Evolutionary conservation across 2,329 filamentous ascomycete species (phyloP), one percentile per base, ranked within the genome.

Genomic region (Fusarium transvaalense): DNA sequence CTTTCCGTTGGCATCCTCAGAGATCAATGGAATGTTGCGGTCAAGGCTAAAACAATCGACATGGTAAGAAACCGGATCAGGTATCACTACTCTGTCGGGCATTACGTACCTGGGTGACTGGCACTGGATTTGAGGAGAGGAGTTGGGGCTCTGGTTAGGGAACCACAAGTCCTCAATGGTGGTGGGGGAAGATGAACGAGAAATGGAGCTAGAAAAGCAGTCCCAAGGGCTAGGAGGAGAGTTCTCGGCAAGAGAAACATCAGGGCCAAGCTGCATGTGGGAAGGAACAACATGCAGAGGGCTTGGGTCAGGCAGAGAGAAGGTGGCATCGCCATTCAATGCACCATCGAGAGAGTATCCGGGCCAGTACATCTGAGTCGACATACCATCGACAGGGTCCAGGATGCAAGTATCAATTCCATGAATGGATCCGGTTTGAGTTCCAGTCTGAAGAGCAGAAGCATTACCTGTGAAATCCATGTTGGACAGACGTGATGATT

Each of bases 251-350:
- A 86, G 74, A 66, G 79, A 81, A 43, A 82, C 75, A 68, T 87
- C 85, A 76, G 84, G 84, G 72, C 84, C 84, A 72, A 87, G 76
- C 68, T 83, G 82, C 79, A 87, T 85, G 68, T 88, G 84, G 53
- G 83, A 79, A 52, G 86, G 86, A 73, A 87, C 83, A 75, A 88
- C 84, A 68, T 88, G 85, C 73, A 87, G 78, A 51, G 80, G 78
- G 72, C 73, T 75, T 57, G 85, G 68, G 64, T 84, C 81, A 58
- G 80, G 71, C 61, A 82, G 66, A 74, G 77, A 73, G 80, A 86
- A 75, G 74, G 77, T 64, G 82, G 78, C 75, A 78, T 81, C 75
- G 50, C 79, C 68, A 59, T 78, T 74, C 69, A 86, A 75, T 63
- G 79, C 81, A 70, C 82, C 76, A 68, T 82, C 79, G 76, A 86